Evolutionary conservation across 257 asterid species (phyloP).

Genomic region (Perilla frutescens): DNA sequence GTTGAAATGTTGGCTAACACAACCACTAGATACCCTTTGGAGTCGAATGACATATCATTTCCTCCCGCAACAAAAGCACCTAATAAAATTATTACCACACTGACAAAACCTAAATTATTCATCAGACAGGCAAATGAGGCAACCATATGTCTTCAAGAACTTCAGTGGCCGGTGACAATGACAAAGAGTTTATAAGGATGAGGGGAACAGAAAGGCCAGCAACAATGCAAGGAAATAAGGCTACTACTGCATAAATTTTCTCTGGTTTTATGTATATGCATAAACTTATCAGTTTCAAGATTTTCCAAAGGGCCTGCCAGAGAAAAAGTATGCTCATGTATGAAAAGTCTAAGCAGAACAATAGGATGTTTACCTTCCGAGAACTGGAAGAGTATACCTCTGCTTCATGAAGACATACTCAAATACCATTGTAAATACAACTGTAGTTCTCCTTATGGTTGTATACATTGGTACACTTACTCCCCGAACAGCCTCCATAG

Average conservation of each 20-base stretch:
- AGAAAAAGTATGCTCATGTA: no score
- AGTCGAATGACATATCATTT: constrained; percentile 84
- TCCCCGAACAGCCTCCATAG: constrained; percentile 94
- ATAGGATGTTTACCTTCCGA: constrained; percentile 68
- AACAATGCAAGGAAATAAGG: no score
- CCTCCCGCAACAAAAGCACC: constrained; percentile 97
- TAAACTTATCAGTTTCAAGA: no score
- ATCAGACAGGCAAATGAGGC: constrained; percentile 33
- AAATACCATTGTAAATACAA: constrained; percentile 82
- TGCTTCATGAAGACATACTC: constrained; percentile 74
- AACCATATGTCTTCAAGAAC: background rate
- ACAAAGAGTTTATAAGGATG: no score
- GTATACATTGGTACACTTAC: constrained; percentile 98
- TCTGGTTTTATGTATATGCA: no score
- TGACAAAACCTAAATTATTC: constrained; percentile 51
- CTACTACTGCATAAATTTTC: no score
- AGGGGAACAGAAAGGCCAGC: no score
- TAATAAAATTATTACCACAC: constrained; percentile 77
- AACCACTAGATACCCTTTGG: constrained; percentile 73
- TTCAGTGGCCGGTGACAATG: background rate
- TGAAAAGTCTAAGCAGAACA: no score
- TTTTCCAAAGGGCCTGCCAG: no score
- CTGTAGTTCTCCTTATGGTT: constrained; percentile 92
- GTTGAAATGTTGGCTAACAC: constrained; percentile 82
- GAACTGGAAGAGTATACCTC: constrained; percentile 59